These are phyloP conservation scores for Phytophthora pistaciae DNA, from an alignment of 352 stramenopile species.

Conservation along the genomic window DNA sequence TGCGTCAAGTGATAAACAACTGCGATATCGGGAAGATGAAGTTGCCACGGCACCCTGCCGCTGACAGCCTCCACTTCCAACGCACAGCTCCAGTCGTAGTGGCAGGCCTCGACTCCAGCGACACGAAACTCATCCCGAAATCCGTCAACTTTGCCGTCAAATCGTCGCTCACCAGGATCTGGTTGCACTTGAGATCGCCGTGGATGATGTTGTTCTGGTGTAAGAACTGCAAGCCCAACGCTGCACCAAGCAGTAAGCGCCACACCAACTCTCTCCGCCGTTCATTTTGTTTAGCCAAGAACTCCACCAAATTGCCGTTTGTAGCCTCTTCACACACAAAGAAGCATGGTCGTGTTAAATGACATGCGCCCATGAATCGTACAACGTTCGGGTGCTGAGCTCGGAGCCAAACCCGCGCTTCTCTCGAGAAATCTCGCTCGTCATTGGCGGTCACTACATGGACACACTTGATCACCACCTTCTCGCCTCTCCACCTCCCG, in stretches of 20 bases:
- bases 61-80: conserved; percentile 17
- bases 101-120: background rate
- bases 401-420: conserved; percentile 18
- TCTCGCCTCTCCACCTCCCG: conserved; percentile 20
- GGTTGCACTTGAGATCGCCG: conserved; percentile 31
- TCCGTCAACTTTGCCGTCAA: conserved; percentile 28
- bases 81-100: conserved; percentile 8
- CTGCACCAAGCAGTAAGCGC: conserved; percentile 25
- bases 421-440: conserved; percentile 31
- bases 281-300: background rate
- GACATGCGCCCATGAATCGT: conserved; percentile 20
- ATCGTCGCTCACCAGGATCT: conserved; percentile 27
- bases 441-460: conserved; percentile 14
- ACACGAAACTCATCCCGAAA: conserved; percentile 30
- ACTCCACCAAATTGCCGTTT: conserved; percentile 7
- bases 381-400: conserved; percentile 21
- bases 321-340: conserved; percentile 28
- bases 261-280: conserved; percentile 1
- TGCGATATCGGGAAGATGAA: background rate
- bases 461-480: conserved; percentile 34
- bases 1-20: conserved; percentile 10
- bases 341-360: conserved; percentile 13
- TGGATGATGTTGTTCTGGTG: conserved; percentile 24
- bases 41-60: conserved; percentile 1
- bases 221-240: conserved; percentile 24